Conservation (phyloP, 164 flowering plant species). For the Litsea cubeba region DNA sequence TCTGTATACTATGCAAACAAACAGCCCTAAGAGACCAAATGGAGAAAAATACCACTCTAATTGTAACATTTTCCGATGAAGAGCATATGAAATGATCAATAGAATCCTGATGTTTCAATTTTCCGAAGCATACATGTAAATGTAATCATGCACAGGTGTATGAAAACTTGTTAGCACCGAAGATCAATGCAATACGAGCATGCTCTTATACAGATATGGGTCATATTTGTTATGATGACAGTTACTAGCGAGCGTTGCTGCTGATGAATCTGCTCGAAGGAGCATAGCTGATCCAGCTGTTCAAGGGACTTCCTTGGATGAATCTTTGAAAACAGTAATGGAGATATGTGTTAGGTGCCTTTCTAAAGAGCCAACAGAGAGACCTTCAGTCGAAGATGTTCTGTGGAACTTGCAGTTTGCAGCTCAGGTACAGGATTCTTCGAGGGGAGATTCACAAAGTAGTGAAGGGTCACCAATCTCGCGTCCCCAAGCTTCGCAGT, state of each 20-base stretch:
- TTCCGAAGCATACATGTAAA: too few relatives aligned
- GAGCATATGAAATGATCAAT: too few relatives aligned
- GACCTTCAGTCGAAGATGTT: slow-evolving; percentile 91
- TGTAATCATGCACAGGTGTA: too few relatives aligned
- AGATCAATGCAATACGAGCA: too few relatives aligned
- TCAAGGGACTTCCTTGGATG: slow-evolving; percentile 36
- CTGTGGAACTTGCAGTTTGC: slow-evolving; percentile 98
- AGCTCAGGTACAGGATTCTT: slow-evolving; percentile 84
- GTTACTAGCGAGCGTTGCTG: slow-evolving; percentile 40
- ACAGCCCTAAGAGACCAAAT: too few relatives aligned
- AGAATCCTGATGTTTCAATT: too few relatives aligned
- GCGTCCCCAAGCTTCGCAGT: neutral
- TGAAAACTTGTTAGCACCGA: too few relatives aligned
- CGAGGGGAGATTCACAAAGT: slow-evolving; percentile 56
- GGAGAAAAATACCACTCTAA: too few relatives aligned
- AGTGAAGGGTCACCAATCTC: slow-evolving; percentile 59
- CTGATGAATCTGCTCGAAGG: slow-evolving; percentile 45
- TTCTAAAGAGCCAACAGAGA: slow-evolving; percentile 43
- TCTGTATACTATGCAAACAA: too few relatives aligned
- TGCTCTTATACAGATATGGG: too few relatives aligned
- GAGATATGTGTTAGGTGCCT: slow-evolving; percentile 68
- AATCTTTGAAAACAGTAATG: slow-evolving; percentile 75
- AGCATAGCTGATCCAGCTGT: slow-evolving; percentile 49
- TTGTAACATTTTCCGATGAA: too few relatives aligned
- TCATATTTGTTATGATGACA: slow-evolving; percentile 14